Conservation (phyloP, 345 rosid genomes). For the Firmiana major region DNA sequence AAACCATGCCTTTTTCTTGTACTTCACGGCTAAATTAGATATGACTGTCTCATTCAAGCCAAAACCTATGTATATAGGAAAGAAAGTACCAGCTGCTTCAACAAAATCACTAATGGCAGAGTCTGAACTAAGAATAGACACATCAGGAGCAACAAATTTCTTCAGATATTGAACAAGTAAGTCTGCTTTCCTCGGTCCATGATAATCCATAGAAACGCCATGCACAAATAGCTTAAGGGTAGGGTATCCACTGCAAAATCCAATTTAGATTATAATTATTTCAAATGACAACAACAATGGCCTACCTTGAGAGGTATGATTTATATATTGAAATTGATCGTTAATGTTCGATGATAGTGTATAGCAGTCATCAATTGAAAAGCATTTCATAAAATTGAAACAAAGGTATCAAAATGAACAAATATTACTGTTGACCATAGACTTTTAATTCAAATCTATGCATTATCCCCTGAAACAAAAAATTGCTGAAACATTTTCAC, state of each 20-base stretch:
- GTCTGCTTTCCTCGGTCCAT: slow-evolving; percentile 88
- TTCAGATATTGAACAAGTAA: slow-evolving; percentile 72
- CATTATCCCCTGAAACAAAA: not conserved
- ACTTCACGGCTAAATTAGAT: slow-evolving; percentile 51
- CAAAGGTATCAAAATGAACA: not conserved
- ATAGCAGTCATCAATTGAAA: not conserved
- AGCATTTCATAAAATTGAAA: not conserved
- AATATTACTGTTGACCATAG: not conserved
- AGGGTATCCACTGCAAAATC: slow-evolving; percentile 66
- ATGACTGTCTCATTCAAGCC: slow-evolving; percentile 58
- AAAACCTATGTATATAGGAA: slow-evolving; percentile 80
- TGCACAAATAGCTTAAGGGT: slow-evolving; percentile 76
- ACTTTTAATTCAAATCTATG: not conserved
- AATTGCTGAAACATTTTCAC: too few species aligned
- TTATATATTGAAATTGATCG: not conserved
- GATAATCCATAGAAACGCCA: slow-evolving; percentile 76
- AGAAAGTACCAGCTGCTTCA: slow-evolving; percentile 62
- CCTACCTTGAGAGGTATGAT: not conserved
- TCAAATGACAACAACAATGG: too few species aligned
- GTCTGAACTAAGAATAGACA: slow-evolving; percentile 66
- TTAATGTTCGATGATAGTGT: not conserved
- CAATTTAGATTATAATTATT: not conserved
- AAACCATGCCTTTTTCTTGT: slow-evolving; percentile 96
- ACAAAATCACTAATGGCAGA: slow-evolving; percentile 55
- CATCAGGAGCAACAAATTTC: slow-evolving; percentile 93